A percentile compares a stretch with the other conserved stretches of the same genome.
phyloP scores from a whole-genome alignment of 2,329 filamentous ascomycete species.

The Pseudogymnoascus sp. region DNA sequence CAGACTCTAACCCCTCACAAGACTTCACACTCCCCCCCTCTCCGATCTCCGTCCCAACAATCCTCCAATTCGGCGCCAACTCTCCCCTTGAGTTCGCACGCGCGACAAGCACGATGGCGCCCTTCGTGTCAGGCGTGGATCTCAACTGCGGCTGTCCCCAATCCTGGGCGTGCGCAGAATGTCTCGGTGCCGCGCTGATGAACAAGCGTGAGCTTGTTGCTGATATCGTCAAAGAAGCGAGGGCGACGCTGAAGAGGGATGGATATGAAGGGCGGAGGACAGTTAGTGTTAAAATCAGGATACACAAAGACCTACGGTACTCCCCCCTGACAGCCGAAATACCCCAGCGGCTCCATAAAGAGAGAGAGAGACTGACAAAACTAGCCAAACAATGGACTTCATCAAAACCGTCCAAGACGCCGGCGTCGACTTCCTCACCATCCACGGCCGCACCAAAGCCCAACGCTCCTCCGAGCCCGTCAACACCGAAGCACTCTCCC shows the following conservation, averaged over 20 bases:
- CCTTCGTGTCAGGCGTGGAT: constrained; percentile 56
- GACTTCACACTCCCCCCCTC: constrained; percentile 54
- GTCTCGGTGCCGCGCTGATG: constrained; percentile 62
- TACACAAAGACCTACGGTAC: constrained; percentile 54
- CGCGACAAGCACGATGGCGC: constrained; percentile 52
- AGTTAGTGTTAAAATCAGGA: constrained; percentile 62
- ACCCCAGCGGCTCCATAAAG: neutral
- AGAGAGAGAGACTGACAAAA: neutral
- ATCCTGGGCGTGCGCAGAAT: constrained; percentile 61
- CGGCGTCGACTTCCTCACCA: constrained; percentile 57
- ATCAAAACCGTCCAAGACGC: constrained; percentile 52
- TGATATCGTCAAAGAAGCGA: constrained; percentile 53
- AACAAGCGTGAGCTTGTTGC: constrained; percentile 54
- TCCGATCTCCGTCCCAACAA: constrained; percentile 46
- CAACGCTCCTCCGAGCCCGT: constrained; percentile 56
- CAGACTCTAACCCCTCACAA: constrained; percentile 24
- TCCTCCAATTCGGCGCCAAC: constrained; percentile 60
- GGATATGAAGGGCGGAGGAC: constrained; percentile 42
- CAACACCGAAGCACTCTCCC: constrained; percentile 48
- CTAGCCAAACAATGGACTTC: constrained; percentile 43
- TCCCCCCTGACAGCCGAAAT: too few relatives aligned
- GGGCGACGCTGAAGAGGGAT: constrained; percentile 39
- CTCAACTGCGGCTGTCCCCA: constrained; percentile 68
- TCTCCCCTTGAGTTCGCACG: constrained; percentile 52
- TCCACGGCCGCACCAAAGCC: constrained; percentile 55